Conservation (phyloP, 23 red algal species). For the Gracilaria domingensis region DNA sequence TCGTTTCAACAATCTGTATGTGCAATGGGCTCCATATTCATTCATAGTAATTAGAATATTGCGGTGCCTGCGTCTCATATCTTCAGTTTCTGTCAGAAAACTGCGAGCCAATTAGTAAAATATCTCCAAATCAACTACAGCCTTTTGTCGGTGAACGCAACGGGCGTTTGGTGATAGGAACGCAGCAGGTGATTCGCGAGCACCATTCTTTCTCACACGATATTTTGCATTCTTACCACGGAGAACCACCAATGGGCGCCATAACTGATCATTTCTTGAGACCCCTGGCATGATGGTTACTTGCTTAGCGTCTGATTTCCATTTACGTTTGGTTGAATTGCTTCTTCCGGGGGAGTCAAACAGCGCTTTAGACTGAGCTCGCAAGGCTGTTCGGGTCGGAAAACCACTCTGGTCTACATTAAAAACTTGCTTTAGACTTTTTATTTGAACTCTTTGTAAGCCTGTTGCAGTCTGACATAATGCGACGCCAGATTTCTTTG, state of each 20-base stretch:
- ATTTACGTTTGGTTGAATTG: conserved; percentile 6
- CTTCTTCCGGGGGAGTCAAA: background rate
- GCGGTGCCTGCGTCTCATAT: background rate
- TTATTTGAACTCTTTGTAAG: conserved; percentile 21
- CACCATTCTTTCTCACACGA: background rate
- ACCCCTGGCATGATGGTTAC: conserved; percentile 27
- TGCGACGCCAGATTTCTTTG: background rate
- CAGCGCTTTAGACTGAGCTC: background rate
- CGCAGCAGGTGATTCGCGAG: background rate
- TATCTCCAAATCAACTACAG: conserved; percentile 25
- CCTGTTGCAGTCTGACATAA: background rate
- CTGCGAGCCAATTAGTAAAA: background rate
- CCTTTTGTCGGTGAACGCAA: conserved; percentile 20
- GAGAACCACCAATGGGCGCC: background rate
- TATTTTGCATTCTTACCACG: background rate
- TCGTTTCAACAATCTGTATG: no score
- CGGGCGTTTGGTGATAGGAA: background rate
- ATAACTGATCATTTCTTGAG: background rate
- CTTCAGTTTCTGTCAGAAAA: conserved; percentile 1
- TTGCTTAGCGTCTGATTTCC: background rate
- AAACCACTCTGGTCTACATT: conserved; percentile 40
- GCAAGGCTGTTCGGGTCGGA: conserved; percentile 14
- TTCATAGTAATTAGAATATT: conserved; percentile 11
- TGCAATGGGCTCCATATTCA: background rate
- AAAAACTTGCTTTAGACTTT: background rate